Evolutionary conservation across 169 alveolate species (phyloP).

Genomic region (Babesia gibsoni): DNA sequence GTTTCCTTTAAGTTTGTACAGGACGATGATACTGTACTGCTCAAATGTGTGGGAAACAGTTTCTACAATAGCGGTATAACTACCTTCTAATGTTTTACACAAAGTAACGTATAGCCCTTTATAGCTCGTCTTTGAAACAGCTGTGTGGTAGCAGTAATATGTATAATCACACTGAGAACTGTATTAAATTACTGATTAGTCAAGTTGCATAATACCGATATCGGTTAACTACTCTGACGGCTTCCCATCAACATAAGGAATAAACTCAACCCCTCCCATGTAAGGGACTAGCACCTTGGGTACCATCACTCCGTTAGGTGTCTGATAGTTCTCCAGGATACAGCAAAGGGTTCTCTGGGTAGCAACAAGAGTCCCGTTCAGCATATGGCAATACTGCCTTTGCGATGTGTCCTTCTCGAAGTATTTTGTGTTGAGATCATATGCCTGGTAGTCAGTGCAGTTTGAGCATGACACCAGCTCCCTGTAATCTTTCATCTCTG

Average conservation of each 20-base stretch:
- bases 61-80: slow-evolving; percentile 46
- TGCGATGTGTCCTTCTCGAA: slow-evolving; percentile 60
- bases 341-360: slow-evolving; percentile 96
- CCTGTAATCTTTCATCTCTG: slow-evolving; percentile 93
- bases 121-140: no score
- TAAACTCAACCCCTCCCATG: slow-evolving; percentile 86
- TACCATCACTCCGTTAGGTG: slow-evolving; percentile 90
- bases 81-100: slow-evolving; percentile 22
- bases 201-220: no score
- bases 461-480: slow-evolving; percentile 98
- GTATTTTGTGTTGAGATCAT: slow-evolving; percentile 68
- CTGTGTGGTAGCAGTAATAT: no score
- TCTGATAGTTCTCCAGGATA: slow-evolving; percentile 93
- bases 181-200: no score
- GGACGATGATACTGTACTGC: slow-evolving; percentile 13
- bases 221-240: no score
- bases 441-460: slow-evolving; percentile 97
- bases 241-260: slow-evolving; percentile 69
- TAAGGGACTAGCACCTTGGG: slow-evolving; percentile 91
- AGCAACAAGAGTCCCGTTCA: slow-evolving; percentile 98
- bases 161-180: no score
- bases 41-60: slow-evolving; percentile 60
- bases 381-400: slow-evolving; percentile 90
- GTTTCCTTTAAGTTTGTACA: slow-evolving; percentile 45
- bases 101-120: no score